Evolutionary conservation across 2,329 filamentous ascomycete genomes (phyloP).

Genomic region (Trichoderma citrinoviride): DNA sequence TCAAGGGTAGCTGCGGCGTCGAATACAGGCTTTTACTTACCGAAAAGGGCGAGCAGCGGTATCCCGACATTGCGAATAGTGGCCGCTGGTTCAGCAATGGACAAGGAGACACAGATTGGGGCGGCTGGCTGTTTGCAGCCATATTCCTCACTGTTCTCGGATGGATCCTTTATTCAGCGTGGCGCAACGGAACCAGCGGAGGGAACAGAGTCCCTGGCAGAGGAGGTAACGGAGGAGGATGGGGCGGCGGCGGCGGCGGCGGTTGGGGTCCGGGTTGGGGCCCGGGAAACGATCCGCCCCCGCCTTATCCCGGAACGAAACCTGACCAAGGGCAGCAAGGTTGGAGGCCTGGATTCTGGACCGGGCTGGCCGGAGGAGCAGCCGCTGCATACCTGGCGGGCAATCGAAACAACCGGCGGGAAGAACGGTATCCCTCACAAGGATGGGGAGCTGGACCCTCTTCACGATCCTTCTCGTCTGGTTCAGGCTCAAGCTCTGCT

Average conservation of each 20-base stretch:
- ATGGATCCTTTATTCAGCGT: conserved; percentile 63
- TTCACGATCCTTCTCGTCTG: conserved; percentile 29
- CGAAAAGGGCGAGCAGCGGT: conserved; percentile 68
- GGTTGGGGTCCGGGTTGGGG: conserved; percentile 40
- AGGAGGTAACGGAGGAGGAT: conserved; percentile 27
- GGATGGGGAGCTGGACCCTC: conserved; percentile 27
- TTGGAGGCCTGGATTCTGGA: conserved; percentile 76
- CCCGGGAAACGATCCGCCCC: conserved; percentile 52
- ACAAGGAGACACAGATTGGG: conserved; percentile 34
- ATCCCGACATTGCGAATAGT: conserved; percentile 54
- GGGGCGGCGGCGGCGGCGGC: conserved; percentile 42
- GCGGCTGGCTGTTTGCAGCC: conserved; percentile 54
- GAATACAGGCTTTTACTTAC: conserved; percentile 83
- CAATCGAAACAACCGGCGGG: conserved; percentile 28
- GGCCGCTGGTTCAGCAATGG: conserved; percentile 36
- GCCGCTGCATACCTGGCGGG: conserved; percentile 63
- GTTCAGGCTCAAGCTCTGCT: conserved; percentile 33
- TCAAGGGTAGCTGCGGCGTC: conserved; percentile 89
- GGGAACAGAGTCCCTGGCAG: conserved; percentile 31
- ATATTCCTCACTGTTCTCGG: conserved; percentile 58
- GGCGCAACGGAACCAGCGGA: conserved; percentile 6
- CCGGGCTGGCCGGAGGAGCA: conserved; percentile 63
- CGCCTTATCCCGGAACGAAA: conserved; percentile 44
- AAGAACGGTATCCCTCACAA: conserved; percentile 34
- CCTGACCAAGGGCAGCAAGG: conserved; percentile 22